Evolutionary conservation across 768 basidiomycete species (phyloP), one percentile per base, ranked within the genome.

Genomic region (Trametes coccinea): DNA sequence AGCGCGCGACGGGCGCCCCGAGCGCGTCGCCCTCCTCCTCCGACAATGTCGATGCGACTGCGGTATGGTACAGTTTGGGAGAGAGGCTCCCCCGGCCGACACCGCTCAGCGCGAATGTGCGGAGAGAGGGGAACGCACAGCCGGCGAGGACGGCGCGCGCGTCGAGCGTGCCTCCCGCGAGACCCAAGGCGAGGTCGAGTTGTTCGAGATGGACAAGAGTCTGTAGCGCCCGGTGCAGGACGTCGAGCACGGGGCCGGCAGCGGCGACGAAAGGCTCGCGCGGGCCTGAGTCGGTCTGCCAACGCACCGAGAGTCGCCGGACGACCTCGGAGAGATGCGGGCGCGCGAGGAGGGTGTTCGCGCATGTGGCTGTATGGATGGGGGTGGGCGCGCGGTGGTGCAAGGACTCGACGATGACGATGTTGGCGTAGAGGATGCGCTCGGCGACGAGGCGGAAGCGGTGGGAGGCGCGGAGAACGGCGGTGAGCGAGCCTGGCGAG

Each of bases 141-240:
- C 66, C 66, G 17, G 50, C 59, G 39, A 73, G 67, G 33, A 72
- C 49, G 8, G 54, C 61, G 16, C 65, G 56, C 17, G 65, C 53
- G 37, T 63, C 43, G 46, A 68, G 79, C 74, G 66, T 72, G 69
- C 57, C 81, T 72, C 71, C 74, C 48, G 80, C 73, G 56, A 80
- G 78, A 64, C 82, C 84, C 62, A 85, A 71, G 50, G 80, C 77
- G 68, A 88, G 73, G 52, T 87, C 87, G 59, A 88, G 78, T 6
- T 78, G 78, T 63, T 86, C 83, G 62, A 87, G 78, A 37, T 72
- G 63, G 5, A 74, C 71, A 40, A 86, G 74, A 29, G 72, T 73
- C 10, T 76, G 75, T 45, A 82, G 78, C 41, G 79, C 74, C 39
- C 69, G 62, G 50, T 73, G 69, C 50, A 85, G 73, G 17, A 41